These are phyloP conservation scores for Saitozyma podzolica DNA, from an alignment of 768 basidiomycete species.

Conservation along the genomic window DNA sequence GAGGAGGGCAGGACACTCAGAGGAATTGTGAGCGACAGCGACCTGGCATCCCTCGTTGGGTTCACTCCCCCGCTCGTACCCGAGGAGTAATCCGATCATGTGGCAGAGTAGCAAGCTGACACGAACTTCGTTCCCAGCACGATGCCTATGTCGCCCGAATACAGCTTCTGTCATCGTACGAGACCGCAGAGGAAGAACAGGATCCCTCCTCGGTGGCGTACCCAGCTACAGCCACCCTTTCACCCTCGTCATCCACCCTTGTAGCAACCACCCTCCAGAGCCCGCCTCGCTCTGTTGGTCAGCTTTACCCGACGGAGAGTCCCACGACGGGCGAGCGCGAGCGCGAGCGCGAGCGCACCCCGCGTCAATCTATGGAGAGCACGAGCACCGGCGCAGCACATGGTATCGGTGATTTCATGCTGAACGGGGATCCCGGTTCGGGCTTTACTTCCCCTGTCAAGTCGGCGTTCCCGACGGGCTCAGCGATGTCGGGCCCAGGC, in stretches of 20 bases:
- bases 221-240: constrained; percentile 16
- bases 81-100: too few relatives aligned
- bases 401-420: constrained; percentile 40
- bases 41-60: not conserved
- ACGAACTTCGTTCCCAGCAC: constrained; percentile 34
- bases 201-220: constrained; percentile 2
- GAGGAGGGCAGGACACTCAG: constrained; percentile 49
- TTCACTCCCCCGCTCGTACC: too few relatives aligned
- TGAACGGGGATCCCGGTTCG: constrained; percentile 1
- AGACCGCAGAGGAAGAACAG: constrained; percentile 5
- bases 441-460: too few relatives aligned
- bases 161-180: constrained; percentile 37
- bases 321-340: too few relatives aligned
- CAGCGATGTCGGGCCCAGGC: too few relatives aligned
- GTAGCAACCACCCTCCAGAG: too few relatives aligned
- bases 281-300: too few relatives aligned
- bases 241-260: not conserved
- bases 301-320: too few relatives aligned
- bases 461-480: too few relatives aligned
- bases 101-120: too few relatives aligned
- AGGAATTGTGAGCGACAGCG: constrained; percentile 46
- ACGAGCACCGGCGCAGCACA: constrained; percentile 8
- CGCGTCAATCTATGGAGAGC: constrained; percentile 34
- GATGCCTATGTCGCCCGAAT: constrained; percentile 52
- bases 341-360: constrained; percentile 19